Conservation (phyloP, 371 early-diverging fungal genomes). For the Mucor mucedo region DNA sequence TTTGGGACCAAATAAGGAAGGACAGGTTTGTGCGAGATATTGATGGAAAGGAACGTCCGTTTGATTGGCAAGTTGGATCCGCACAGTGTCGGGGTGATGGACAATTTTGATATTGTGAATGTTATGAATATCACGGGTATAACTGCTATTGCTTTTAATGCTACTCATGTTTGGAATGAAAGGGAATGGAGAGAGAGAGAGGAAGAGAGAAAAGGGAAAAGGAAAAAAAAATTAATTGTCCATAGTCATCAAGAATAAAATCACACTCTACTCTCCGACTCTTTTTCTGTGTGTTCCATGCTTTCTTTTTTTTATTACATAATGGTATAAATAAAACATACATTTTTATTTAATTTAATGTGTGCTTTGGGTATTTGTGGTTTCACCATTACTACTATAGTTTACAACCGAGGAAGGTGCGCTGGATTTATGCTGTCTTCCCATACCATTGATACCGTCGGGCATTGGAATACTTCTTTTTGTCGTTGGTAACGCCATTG, state of each 20-base stretch:
- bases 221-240: not conserved
- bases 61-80: constrained; percentile 20
- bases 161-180: not conserved
- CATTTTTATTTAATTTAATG: too few relatives aligned
- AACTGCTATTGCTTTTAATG: constrained; percentile 18
- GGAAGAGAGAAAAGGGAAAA: not conserved
- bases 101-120: constrained; percentile 21
- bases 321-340: too few relatives aligned
- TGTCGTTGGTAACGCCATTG: not conserved
- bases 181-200: not conserved
- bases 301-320: not conserved
- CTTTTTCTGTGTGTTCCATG: too few relatives aligned
- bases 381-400: not conserved
- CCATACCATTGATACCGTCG: not conserved
- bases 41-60: constrained; percentile 29
- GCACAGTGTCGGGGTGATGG: constrained; percentile 24
- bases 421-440: not conserved
- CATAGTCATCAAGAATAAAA: too few relatives aligned
- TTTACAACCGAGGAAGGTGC: not conserved
- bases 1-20: constrained; percentile 24
- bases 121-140: constrained; percentile 11
- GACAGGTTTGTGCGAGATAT: constrained; percentile 30
- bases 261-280: not conserved
- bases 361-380: too few relatives aligned
- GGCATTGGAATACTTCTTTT: not conserved